Evolutionary conservation across 2,329 filamentous ascomycete genomes (phyloP), one percentile per base, ranked within the genome.

Genomic region (Arthrobotrys conoides): DNA sequence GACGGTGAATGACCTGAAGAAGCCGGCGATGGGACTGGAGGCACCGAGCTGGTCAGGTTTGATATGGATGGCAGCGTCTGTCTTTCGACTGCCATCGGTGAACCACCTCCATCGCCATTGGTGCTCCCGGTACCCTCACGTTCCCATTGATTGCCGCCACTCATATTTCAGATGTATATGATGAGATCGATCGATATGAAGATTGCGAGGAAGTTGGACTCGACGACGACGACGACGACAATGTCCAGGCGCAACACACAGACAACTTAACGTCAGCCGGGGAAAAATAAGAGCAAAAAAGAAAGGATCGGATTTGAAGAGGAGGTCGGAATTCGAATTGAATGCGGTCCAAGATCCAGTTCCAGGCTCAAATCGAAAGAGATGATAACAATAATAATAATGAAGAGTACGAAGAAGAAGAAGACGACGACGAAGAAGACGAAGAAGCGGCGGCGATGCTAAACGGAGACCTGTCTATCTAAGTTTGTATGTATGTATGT

Each of bases 21-120:
- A 41, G 65, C 48, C 6, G 70, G 76, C 12, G 76, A 79, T 36
- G 76, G 70, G 16, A 75, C 71, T 38, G 76, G 70, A 5, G 76
- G 76, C 10, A 75, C 76, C 16, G 67, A 71, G 22, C 69, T 79
- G 24, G 76, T 79, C 22, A 79, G 65, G 57, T 75, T 79, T 46
- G 69, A 75, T 66, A 79, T 79, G 1, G 76, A 79, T 16, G 76
- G 76, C 27, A 79, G 48, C n/a, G 65, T 70, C 71, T 79, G 76
- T 65, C 70, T 70, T 49, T 79, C 76, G 14, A 78, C 68, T 9
- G 44, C 24, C 68, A 72, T 72, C 53, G 75, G 75, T 3, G 75
- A 78, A 22, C 59, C 36, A 36, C 55, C 44, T 18, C 73, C 75
- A 48, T 67, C 51, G 27, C 33, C 38, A 30, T 38, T 63, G 53